Evolutionary conservation across 768 basidiomycete genomes (phyloP).

Genomic region (Termitomyces sp.): DNA sequence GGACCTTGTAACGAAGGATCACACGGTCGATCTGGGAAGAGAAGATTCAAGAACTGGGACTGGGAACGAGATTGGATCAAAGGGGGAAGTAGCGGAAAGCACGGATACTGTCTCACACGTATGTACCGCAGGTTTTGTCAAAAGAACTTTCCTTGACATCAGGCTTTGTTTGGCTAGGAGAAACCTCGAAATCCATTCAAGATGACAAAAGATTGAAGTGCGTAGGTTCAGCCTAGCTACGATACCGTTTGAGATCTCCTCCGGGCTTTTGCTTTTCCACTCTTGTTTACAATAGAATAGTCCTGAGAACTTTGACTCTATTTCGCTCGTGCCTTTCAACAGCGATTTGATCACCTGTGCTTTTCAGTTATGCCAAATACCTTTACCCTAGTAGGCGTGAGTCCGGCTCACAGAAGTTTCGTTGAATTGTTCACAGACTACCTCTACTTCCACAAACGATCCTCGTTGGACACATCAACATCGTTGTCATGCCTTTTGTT

Average conservation of each 20-base stretch:
- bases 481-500: too few species aligned
- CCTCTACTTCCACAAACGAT: too few species aligned
- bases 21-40: not conserved
- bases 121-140: not conserved
- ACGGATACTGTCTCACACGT: not conserved
- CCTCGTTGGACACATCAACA: too few species aligned
- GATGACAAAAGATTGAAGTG: not conserved
- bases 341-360: too few species aligned
- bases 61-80: not conserved
- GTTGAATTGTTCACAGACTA: too few species aligned
- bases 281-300: not conserved
- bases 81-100: not conserved
- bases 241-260: too few species aligned
- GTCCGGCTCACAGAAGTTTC: too few species aligned
- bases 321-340: not conserved
- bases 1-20: not conserved
- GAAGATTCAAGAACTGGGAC: not conserved
- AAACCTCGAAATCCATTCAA: not conserved
- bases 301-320: not conserved
- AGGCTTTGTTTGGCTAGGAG: not conserved
- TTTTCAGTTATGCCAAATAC: too few species aligned
- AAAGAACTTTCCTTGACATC: not conserved
- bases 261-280: too few species aligned
- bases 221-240: not conserved
- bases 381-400: too few species aligned